A percentile compares a stretch with the other conserved stretches of the same genome.
phyloP scores from a whole-genome alignment of 257 asterid genomes.

The Haberlea rhodopensis region DNA sequence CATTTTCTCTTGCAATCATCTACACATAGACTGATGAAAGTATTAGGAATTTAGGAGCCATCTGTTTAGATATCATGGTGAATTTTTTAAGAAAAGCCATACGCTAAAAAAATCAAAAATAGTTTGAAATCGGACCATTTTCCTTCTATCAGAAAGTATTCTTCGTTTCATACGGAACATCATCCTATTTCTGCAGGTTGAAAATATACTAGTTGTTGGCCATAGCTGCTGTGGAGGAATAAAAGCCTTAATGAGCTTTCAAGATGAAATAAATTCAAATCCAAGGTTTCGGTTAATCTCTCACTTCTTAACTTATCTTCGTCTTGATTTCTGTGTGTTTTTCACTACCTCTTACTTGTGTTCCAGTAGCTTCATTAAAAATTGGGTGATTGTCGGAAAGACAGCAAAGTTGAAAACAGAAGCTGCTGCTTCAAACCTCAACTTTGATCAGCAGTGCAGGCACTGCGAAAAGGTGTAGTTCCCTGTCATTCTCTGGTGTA shows the following conservation, averaged over 20 bases:
- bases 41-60: background rate
- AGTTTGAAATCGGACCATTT: no score
- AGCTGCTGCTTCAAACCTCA: no score
- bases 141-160: background rate
- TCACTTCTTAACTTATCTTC: conserved; percentile 14
- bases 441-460: conserved; percentile 86
- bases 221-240: no score
- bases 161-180: background rate
- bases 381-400: no score
- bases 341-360: conserved; percentile 29
- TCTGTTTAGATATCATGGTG: background rate
- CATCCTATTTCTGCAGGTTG: no score
- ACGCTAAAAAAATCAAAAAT: no score
- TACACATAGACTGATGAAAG: background rate
- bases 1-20: background rate
- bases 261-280: no score
- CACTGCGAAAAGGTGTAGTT: conserved; percentile 89
- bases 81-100: conserved; percentile 1
- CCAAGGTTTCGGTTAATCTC: no score
- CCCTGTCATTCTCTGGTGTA: background rate
- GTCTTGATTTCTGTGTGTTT: conserved; percentile 9
- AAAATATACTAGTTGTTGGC: no score
- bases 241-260: no score
- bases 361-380: no score
- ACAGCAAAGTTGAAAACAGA: no score